Evolutionary conservation across 495 filamentous ascomycete species (phyloP).

Genomic region (Tuber borchii): DNA sequence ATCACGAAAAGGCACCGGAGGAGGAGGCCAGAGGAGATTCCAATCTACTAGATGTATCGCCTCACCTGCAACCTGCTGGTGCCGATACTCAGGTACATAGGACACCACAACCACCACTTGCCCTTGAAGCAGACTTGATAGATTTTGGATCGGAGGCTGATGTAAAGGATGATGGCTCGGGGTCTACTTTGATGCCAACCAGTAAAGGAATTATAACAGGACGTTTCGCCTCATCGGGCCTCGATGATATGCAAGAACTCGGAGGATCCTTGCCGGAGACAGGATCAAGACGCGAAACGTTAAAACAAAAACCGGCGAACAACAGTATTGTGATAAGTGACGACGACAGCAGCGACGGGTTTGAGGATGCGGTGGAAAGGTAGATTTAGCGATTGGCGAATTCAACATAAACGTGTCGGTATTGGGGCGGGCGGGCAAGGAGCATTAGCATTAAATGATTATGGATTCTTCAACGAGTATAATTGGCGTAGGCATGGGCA

Average conservation of each 20-base stretch:
- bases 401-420: not conserved
- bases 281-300: not conserved
- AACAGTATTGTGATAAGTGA: not conserved
- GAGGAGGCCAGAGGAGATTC: conserved; percentile 22
- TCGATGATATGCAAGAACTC: not conserved
- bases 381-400: conserved; percentile 1
- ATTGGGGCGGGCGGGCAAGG: not conserved
- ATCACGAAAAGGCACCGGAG: conserved; percentile 14
- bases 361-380: conserved; percentile 35
- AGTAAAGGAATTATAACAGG: conserved; percentile 20
- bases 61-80: conserved; percentile 12
- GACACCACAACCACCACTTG: conserved; percentile 9
- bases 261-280: not conserved
- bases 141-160: conserved; percentile 32
- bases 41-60: conserved; percentile 21
- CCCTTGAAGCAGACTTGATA: conserved; percentile 22
- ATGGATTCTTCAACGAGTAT: not conserved
- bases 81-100: conserved; percentile 3
- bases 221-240: not conserved
- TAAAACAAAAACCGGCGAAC: not conserved
- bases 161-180: conserved; percentile 28
- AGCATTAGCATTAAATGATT: not conserved
- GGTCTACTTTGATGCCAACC: conserved; percentile 20
- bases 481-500: conserved; percentile 4
- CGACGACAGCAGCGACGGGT: conserved; percentile 24